Conservation (phyloP, 2,329 filamentous ascomycete genomes). For the Esteya vermicola region DNA sequence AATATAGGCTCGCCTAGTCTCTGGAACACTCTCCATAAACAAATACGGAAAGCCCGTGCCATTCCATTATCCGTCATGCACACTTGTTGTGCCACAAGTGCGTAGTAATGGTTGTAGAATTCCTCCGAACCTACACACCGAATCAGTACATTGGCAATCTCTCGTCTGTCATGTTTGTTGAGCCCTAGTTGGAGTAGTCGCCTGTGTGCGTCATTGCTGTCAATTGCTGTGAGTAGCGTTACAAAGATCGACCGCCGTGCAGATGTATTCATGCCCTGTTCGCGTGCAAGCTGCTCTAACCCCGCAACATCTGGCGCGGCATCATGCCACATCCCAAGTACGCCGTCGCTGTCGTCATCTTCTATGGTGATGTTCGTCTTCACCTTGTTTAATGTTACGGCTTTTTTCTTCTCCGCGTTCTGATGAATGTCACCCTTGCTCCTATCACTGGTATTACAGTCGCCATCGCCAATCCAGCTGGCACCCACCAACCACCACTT, state of each 20-base stretch:
- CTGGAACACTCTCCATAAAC: constrained; percentile 75
- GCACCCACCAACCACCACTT: constrained; percentile 99
- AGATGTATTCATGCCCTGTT: constrained; percentile 77
- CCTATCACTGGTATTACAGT: not conserved
- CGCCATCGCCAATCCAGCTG: constrained; percentile 51
- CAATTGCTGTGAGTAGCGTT: constrained; percentile 71
- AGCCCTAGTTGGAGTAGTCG: constrained; percentile 70
- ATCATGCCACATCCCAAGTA: constrained; percentile 26
- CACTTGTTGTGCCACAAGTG: constrained; percentile 64
- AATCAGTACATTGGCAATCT: constrained; percentile 76
- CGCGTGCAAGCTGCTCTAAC: constrained; percentile 44
- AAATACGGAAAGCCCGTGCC: constrained; percentile 74
- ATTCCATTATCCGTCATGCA: constrained; percentile 57
- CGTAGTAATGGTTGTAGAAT: constrained; percentile 87
- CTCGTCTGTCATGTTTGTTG: constrained; percentile 72
- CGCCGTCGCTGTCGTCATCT: constrained; percentile 17
- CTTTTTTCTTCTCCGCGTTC: constrained; percentile 3
- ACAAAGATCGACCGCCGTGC: constrained; percentile 86
- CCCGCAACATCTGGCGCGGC: constrained; percentile 54
- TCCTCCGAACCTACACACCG: constrained; percentile 76
- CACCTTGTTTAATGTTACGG: constrained; percentile 9
- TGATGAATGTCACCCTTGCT: constrained; percentile 15
- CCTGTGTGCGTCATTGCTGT: constrained; percentile 70
- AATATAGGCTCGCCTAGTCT: constrained; percentile 70
- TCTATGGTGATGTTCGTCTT: constrained; percentile 15